Percentiles rank a stretch among this genome's conserved stretches.
phyloP scores from a whole-genome alignment of 345 rosid genomes.

The Sonneratia alba region DNA sequence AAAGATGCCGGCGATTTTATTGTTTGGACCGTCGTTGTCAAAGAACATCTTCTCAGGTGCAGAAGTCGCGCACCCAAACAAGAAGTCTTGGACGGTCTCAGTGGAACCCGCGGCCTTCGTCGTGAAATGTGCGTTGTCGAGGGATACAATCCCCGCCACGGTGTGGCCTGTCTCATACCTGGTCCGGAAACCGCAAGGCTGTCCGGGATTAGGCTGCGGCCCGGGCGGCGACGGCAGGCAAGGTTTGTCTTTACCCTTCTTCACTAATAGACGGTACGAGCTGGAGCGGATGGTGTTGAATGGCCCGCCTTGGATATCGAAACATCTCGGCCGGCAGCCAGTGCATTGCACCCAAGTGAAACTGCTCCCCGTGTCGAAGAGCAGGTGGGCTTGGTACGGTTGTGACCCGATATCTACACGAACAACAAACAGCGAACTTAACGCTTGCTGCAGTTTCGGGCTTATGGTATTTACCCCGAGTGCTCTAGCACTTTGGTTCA shows the following conservation, averaged over 20 bases:
- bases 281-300: too few species aligned
- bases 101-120: too few species aligned
- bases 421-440: not conserved
- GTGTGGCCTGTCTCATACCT: too few species aligned
- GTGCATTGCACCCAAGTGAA: constrained; percentile 8
- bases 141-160: too few species aligned
- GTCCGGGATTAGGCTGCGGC: too few species aligned
- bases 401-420: not conserved
- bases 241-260: too few species aligned
- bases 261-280: too few species aligned
- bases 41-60: not conserved
- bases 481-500: not conserved
- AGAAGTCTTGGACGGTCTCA: not conserved
- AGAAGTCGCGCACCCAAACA: not conserved
- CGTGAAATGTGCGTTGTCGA: too few species aligned
- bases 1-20: not conserved
- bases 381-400: not conserved
- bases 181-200: too few species aligned
- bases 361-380: not conserved
- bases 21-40: not conserved
- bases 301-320: not conserved
- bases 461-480: not conserved
- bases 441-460: too few species aligned
- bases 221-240: too few species aligned
- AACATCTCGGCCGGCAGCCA: not conserved